Base-by-base conservation (phyloP, 2,329 filamentous ascomycete species). In the Epichloe brachyelytri region DNA sequence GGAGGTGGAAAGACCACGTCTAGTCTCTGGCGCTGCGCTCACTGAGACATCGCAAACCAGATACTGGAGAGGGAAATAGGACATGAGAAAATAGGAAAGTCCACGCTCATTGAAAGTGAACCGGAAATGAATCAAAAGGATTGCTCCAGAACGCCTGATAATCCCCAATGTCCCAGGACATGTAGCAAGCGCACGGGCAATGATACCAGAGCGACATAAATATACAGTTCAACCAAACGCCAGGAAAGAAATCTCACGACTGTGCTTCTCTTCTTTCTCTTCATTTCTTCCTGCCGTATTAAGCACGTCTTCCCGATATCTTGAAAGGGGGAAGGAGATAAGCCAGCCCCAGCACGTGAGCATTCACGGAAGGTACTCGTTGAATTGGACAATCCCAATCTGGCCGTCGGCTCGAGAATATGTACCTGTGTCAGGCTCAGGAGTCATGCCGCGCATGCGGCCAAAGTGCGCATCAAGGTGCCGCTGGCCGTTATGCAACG, bases 401-500 rank as follows among this genome's bases (percentile, higher is more conserved):
- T 63, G 58, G 20, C 68, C 68, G 39, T 68, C 64, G 5, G 67
- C 68, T 51, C 66, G 58, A 10, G 62, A 62, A 52, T 68, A 70
- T 48, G 59, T 58, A 51, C 62, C 65, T 37, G 63, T 58, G 10
- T 61, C 59, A 12, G 59, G 57, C 14, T 67, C 65, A 5, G 61
- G 57, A 19, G 54, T 58, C 12, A 60, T 40, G 7, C 62, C 57
- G 5, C 59, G 60, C 33, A 56, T 53, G 20, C 54, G 54, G 19
- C 57, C 53, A 37, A 61, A 60, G 52, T 69, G 64, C 2, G 59
- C 50, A 12, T 71, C 68, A 17, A 60, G 53, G 48, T 67, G 68
- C 30, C 69, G 62, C 54, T 67, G 62, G 3, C 68, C 64, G 39
- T 71, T 69, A 58, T 64, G 63, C 5, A 70, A 59, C 2, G 65